phyloP scores from a whole-genome alignment of 1,139 yeast species.

The Suhomyces wounanorum region DNA sequence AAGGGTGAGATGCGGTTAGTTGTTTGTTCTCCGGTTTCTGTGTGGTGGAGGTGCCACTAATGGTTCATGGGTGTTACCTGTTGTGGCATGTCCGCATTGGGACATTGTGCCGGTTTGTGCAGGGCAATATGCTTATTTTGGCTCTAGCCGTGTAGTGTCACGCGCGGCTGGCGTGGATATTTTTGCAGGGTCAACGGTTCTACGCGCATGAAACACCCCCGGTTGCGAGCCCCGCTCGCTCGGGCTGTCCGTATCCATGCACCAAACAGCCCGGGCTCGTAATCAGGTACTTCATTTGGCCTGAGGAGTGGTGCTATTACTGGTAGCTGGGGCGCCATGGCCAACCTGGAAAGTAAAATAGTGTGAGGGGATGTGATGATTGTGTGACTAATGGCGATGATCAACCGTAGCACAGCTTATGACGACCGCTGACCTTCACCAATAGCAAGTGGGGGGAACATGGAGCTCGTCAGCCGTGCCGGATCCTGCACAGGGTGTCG shows the following conservation, averaged over 20 bases:
- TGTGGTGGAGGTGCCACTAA: background rate
- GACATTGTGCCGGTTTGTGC: background rate
- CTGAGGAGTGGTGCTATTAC: background rate
- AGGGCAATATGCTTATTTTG: background rate
- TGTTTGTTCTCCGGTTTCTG: background rate
- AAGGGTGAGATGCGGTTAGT: background rate
- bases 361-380: background rate
- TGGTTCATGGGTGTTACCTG: background rate
- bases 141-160: conserved; percentile 5
- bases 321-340: background rate
- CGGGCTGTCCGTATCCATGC: background rate
- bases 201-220: background rate
- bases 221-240: conserved; percentile 2
- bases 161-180: conserved; percentile 7
- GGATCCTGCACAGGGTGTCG: background rate
- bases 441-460: background rate
- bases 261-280: background rate
- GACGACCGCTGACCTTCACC: background rate
- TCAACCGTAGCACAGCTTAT: background rate
- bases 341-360: background rate
- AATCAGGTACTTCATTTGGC: background rate
- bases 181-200: conserved; percentile 12
- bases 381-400: background rate
- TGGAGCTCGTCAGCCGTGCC: background rate
- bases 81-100: conserved; percentile 2